phyloP scores from a whole-genome alignment of 2,329 filamentous ascomycete species.

The Trichophyton rubrum region DNA sequence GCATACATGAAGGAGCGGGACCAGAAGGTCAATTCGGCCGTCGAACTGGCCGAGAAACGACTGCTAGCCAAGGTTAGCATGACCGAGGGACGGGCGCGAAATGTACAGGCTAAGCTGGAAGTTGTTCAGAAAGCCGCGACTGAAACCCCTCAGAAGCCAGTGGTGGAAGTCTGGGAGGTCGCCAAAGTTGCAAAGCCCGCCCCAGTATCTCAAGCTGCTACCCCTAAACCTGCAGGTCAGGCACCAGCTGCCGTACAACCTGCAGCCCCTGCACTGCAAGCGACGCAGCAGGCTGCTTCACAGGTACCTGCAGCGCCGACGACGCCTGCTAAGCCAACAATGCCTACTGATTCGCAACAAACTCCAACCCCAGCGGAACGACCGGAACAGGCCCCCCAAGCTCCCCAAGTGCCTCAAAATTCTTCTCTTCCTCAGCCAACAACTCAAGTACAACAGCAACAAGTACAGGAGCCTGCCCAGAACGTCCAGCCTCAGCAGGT shows the following conservation, averaged over 20 bases:
- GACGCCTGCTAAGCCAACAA: conserved; percentile 5
- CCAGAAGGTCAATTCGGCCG: conserved; percentile 46
- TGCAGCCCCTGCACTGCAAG: conserved; percentile 9
- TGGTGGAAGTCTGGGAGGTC: conserved; percentile 74
- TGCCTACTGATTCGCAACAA: conserved; percentile 4
- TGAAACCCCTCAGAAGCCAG: conserved; percentile 74
- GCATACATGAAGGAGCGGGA: conserved; percentile 38
- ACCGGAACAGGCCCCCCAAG: conserved; percentile 8
- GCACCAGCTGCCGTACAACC: conserved; percentile 8
- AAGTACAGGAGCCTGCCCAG: neutral
- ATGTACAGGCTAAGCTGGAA: conserved; percentile 57
- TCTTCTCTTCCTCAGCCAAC: neutral
- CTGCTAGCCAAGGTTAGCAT: conserved; percentile 64
- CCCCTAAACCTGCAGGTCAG: conserved; percentile 10
- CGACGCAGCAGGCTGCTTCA: conserved; percentile 10
- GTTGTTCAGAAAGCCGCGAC: conserved; percentile 69
- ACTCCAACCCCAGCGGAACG: conserved; percentile 9
- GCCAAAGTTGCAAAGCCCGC: conserved; percentile 47
- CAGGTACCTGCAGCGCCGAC: conserved; percentile 8
- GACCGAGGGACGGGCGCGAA: conserved; percentile 55
- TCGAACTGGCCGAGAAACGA: conserved; percentile 64
- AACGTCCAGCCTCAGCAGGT: conserved; percentile 5
- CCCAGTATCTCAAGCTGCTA: conserved; percentile 9
- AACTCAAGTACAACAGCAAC: conserved; percentile 10
- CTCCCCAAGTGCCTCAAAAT: neutral